phyloP scores from a whole-genome alignment of 352 stramenopile species.

The Phytophthora syringae region DNA sequence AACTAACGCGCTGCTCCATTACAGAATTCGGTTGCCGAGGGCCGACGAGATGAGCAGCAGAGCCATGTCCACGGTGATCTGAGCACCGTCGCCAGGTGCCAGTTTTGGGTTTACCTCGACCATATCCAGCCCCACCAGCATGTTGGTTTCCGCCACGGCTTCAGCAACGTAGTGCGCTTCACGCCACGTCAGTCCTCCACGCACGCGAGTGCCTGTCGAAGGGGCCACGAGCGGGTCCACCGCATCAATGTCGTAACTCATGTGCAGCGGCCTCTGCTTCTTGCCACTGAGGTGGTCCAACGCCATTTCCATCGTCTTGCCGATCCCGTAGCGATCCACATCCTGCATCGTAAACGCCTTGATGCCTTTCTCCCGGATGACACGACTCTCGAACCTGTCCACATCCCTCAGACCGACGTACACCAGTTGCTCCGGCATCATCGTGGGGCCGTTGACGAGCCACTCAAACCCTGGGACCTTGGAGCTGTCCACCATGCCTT shows the following conservation, averaged over 20 bases:
- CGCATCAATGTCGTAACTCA: constrained; percentile 99
- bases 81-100: constrained; percentile 84
- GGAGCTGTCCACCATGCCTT: constrained; percentile 87
- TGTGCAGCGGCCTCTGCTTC: constrained; percentile 93
- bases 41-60: constrained; percentile 93
- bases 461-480: constrained; percentile 96
- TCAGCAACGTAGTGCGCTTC: constrained; percentile 98
- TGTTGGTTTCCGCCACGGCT: constrained; percentile 90
- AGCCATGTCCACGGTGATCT: constrained; percentile 94
- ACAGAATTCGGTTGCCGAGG: constrained; percentile 93
- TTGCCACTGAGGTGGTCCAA: constrained; percentile 93
- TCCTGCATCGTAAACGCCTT: constrained; percentile 97
- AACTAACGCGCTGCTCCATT: constrained; percentile 19
- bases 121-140: constrained; percentile 92
- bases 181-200: constrained; percentile 95
- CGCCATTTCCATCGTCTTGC: constrained; percentile 96
- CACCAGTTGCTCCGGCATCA: constrained; percentile 92
- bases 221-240: constrained; percentile 95
- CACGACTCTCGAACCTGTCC: constrained; percentile 89
- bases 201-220: constrained; percentile 95
- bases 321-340: constrained; percentile 96
- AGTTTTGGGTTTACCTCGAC: constrained; percentile 96
- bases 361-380: constrained; percentile 94
- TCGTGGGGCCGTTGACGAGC: constrained; percentile 78
- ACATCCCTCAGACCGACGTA: constrained; percentile 97